These are phyloP conservation scores for Zelopaecilomyces penicillatus DNA, from an alignment of 2,329 filamentous ascomycete genomes.

Conservation along the genomic window DNA sequence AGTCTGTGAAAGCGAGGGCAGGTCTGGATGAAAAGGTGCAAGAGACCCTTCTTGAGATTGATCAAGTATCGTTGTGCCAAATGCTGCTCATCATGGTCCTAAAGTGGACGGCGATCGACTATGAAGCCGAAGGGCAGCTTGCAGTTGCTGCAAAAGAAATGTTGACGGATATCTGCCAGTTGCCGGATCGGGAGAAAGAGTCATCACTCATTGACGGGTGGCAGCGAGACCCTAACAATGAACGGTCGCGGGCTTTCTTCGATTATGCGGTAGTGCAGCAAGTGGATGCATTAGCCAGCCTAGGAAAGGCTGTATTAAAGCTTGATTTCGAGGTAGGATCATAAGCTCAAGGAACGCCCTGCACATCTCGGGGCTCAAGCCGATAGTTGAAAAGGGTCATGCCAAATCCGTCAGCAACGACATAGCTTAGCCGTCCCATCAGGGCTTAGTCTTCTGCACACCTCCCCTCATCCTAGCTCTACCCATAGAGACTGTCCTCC, in stretches of 20 bases:
- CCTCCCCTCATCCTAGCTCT: slow-evolving; percentile 2
- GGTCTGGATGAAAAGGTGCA: slow-evolving; percentile 17
- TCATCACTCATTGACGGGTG: slow-evolving; percentile 36
- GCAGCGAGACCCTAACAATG: slow-evolving; percentile 30
- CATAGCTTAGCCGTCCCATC: background rate
- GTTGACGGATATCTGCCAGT: slow-evolving; percentile 39
- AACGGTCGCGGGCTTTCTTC: slow-evolving; percentile 38
- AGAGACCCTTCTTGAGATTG: slow-evolving; percentile 32
- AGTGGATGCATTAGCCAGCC: slow-evolving; percentile 35
- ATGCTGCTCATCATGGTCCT: slow-evolving; percentile 42
- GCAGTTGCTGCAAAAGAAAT: slow-evolving; percentile 35
- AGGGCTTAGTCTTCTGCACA: slow-evolving; percentile 7
- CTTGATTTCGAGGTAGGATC: slow-evolving; percentile 26
- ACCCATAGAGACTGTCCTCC: background rate
- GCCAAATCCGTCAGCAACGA: background rate
- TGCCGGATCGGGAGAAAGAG: slow-evolving; percentile 38
- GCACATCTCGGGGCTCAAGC: background rate
- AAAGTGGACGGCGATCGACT: slow-evolving; percentile 31
- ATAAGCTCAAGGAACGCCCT: background rate
- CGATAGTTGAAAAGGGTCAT: background rate
- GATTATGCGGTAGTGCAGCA: slow-evolving; percentile 40
- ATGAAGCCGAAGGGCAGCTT: slow-evolving; percentile 39
- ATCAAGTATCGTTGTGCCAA: slow-evolving; percentile 46
- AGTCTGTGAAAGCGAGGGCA: slow-evolving; percentile 15
- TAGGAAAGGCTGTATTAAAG: slow-evolving; percentile 37